These are phyloP conservation scores for Didymella sp. DNA, from an alignment of 2,329 filamentous ascomycete species.

Conservation along the genomic window DNA sequence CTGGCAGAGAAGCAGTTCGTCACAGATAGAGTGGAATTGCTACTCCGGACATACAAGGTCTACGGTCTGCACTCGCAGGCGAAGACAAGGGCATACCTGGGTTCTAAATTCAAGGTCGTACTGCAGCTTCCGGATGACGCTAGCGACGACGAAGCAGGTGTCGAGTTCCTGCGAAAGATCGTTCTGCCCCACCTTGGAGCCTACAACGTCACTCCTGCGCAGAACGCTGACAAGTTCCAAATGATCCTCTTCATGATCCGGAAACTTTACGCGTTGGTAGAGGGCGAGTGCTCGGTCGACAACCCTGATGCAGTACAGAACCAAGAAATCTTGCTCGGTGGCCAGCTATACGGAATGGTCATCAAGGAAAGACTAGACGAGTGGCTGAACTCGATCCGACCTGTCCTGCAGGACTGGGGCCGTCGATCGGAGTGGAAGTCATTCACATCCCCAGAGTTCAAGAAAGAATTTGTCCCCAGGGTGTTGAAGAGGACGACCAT, in stretches of 20 bases:
- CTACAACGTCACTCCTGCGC: slow-evolving; percentile 78
- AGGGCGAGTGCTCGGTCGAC: slow-evolving; percentile 90
- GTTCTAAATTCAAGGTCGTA: slow-evolving; percentile 88
- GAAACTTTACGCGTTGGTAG: slow-evolving; percentile 91
- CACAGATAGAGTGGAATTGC: slow-evolving; percentile 89
- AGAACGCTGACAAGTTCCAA: slow-evolving; percentile 91
- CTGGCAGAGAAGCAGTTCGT: slow-evolving; percentile 86
- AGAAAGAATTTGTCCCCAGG: slow-evolving; percentile 76
- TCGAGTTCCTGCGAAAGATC: slow-evolving; percentile 87
- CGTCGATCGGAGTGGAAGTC: slow-evolving; percentile 59
- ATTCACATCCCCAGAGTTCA: slow-evolving; percentile 79
- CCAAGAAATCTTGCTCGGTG: slow-evolving; percentile 91
- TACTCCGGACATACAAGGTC: slow-evolving; percentile 90
- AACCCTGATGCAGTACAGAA: slow-evolving; percentile 97
- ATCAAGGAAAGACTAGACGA: slow-evolving; percentile 95
- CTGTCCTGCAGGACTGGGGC: slow-evolving; percentile 62
- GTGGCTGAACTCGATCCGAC: slow-evolving; percentile 73
- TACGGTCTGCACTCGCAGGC: slow-evolving; percentile 83
- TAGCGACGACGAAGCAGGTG: slow-evolving; percentile 86
- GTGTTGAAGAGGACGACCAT: slow-evolving; percentile 85
- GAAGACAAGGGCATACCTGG: slow-evolving; percentile 84
- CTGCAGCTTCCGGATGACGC: slow-evolving; percentile 83
- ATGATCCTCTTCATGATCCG: slow-evolving; percentile 95
- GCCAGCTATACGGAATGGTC: slow-evolving; percentile 93
- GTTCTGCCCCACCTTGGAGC: slow-evolving; percentile 92